Evolutionary conservation across 371 early-diverging fungal species (phyloP).

Genomic region (Saksenaea vasiformis): DNA sequence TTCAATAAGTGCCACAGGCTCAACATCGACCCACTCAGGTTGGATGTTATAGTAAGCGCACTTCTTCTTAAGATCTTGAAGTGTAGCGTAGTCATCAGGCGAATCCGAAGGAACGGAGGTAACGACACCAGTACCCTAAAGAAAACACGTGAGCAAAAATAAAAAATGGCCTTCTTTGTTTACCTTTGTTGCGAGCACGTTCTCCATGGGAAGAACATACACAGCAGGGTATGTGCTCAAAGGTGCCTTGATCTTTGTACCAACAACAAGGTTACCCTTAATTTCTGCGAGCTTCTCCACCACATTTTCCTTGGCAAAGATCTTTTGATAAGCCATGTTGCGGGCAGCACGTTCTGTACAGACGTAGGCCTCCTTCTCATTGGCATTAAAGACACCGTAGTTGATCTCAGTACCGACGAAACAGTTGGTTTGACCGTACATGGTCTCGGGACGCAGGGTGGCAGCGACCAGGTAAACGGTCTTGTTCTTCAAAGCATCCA

Average conservation of each 20-base stretch:
- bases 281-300: conserved; percentile 75
- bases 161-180: not conserved
- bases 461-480: conserved; percentile 94
- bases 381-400: conserved; percentile 85
- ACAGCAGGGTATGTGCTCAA: conserved; percentile 76
- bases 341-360: conserved; percentile 93
- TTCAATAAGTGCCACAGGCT: conserved; percentile 84
- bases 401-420: conserved; percentile 91
- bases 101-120: conserved; percentile 98
- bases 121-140: conserved; percentile 96
- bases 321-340: conserved; percentile 96
- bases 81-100: conserved; percentile 93
- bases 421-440: conserved; percentile 99
- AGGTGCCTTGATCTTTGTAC: conserved; percentile 91
- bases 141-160: not conserved
- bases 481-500: conserved; percentile 70
- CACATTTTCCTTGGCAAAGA: conserved; percentile 68
- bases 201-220: conserved; percentile 97
- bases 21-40: conserved; percentile 86
- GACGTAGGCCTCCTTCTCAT: conserved; percentile 82
- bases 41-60: conserved; percentile 89
- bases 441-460: conserved; percentile 97
- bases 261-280: conserved; percentile 83
- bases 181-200: conserved; percentile 85
- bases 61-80: conserved; percentile 93